Percentiles rank a stretch among this genome's conserved stretches.
Evolutionary conservation across 805 yeast genomes (phyloP).

Genomic region (Yamadazyma endophytica): DNA sequence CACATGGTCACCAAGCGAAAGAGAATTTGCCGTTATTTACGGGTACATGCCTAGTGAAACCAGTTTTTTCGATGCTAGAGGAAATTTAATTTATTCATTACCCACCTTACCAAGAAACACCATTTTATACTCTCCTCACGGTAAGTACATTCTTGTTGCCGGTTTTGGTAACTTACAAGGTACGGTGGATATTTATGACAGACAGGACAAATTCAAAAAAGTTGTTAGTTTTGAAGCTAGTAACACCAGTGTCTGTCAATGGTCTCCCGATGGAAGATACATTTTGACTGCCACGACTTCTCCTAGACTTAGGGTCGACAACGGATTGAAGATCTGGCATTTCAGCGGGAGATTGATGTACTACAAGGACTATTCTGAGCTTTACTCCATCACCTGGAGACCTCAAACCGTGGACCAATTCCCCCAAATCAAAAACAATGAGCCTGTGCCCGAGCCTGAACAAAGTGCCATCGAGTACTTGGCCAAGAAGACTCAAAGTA

Average conservation of each 20-base stretch:
- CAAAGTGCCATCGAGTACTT: slow-evolving; percentile 60
- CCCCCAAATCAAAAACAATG: slow-evolving; percentile 46
- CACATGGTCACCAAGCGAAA: slow-evolving; percentile 93
- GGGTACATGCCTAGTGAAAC: slow-evolving; percentile 98
- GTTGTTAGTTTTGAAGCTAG: slow-evolving; percentile 83
- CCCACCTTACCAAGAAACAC: slow-evolving; percentile 90
- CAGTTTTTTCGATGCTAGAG: slow-evolving; percentile 90
- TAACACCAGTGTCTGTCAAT: slow-evolving; percentile 93
- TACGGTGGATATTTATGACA: slow-evolving; percentile 89
- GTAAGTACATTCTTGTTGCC: slow-evolving; percentile 83
- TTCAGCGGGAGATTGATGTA: slow-evolving; percentile 78
- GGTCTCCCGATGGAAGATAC: slow-evolving; percentile 97
- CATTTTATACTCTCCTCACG: slow-evolving; percentile 89
- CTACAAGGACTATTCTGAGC: slow-evolving; percentile 75
- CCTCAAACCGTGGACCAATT: slow-evolving; percentile 53
- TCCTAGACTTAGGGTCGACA: slow-evolving; percentile 95
- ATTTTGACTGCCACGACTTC: slow-evolving; percentile 94
- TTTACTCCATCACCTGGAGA: slow-evolving; percentile 81
- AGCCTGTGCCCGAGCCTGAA: slow-evolving; percentile 66
- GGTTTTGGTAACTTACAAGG: slow-evolving; percentile 99
- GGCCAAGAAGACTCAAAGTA: slow-evolving; percentile 33
- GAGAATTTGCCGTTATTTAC: slow-evolving; percentile 95
- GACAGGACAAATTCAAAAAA: slow-evolving; percentile 77
- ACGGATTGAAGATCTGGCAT: slow-evolving; percentile 92
- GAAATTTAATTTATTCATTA: slow-evolving; percentile 76